Evolutionary conservation across 2,329 filamentous ascomycete genomes (phyloP), one percentile per base, ranked within the genome.

Genomic region (Arthrobotrys iridis): DNA sequence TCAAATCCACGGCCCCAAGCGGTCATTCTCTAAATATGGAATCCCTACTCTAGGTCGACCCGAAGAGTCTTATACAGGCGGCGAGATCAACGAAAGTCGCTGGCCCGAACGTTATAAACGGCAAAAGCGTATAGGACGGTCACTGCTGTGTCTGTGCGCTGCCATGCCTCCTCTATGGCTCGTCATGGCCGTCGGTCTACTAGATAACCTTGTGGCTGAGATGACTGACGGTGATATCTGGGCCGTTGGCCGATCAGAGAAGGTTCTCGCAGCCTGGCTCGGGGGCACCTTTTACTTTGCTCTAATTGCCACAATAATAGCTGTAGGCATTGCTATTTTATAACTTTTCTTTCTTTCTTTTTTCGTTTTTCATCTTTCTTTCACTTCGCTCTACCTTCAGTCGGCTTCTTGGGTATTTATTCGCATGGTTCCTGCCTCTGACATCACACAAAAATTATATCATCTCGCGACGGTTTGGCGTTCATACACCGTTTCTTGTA

Each of bases 91-190:
- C 11, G 33, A 57, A 13, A 18, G n/a, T 13, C 62, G 55, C 5
- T 74, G 70, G 70, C 70, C 70, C 1, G 70, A 74, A 7, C 52
- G 62, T 2, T 57, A 57, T 33, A 66, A 66, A 28, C 52, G 70
- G 37, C 70, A 74, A 35, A 66, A 74, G 18, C 70, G 70, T 0
- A 74, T 74, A 46, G 70, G 70, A 11, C 63, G 70, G n/a, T 74
- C 70, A 3, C 20, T 74, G n/a, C 20, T 74, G 15, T 74, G 70
- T 45, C 30, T 55, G 18, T 74, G 62, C 28, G 22, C 67, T 3
- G 18, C 52, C 13, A 74, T 74, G 70, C 70, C 70, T 4, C 70
- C 70, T 4, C 28, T 74, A 15, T 74, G 70, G 70, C 26, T 74
- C 15, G 28, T 74, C 18, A 74, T 74, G 70, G 62, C 70, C 2